phyloP scores from a whole-genome alignment of 2,329 filamentous ascomycete genomes.

The Colletotrichum magnum region DNA sequence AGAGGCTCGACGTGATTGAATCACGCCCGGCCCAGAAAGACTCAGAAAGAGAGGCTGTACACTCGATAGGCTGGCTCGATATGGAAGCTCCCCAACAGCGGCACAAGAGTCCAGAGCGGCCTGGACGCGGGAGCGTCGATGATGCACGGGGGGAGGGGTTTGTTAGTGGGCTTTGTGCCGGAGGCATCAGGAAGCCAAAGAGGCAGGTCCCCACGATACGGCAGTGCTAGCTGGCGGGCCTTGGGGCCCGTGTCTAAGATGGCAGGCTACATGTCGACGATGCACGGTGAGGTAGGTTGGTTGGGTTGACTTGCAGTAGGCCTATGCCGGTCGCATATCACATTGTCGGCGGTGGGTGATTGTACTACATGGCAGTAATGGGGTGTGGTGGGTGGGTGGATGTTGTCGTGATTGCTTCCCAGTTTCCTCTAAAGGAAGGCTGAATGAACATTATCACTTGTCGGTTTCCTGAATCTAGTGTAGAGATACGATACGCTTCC shows the following conservation, averaged over 20 bases:
- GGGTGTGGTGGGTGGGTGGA: too few relatives aligned
- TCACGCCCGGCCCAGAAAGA: not conserved
- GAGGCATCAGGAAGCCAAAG: conserved; percentile 21
- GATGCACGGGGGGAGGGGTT: not conserved
- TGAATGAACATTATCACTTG: not conserved
- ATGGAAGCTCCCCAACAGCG: conserved; percentile 25
- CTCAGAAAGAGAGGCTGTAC: not conserved
- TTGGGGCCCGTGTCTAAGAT: not conserved
- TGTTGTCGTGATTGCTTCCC: conserved; percentile 24
- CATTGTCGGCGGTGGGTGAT: not conserved
- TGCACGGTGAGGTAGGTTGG: conserved; percentile 10
- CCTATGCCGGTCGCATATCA: conserved; percentile 7
- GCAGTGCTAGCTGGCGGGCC: conserved; percentile 4
- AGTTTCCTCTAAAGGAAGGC: conserved; percentile 29
- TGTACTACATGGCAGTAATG: too few relatives aligned
- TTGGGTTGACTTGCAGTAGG: conserved; percentile 16
- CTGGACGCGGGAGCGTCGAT: not conserved
- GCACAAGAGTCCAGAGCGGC: not conserved
- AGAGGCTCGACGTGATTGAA: not conserved
- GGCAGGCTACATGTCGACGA: not conserved
- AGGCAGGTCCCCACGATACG: conserved; percentile 26
- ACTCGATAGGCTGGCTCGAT: conserved; percentile 10
- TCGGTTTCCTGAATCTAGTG: too few relatives aligned
- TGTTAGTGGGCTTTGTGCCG: conserved; percentile 13
- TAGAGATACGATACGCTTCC: too few relatives aligned